phyloP scores from a whole-genome alignment of 176 grass and related monocot species.

The Oryza officinalis region DNA sequence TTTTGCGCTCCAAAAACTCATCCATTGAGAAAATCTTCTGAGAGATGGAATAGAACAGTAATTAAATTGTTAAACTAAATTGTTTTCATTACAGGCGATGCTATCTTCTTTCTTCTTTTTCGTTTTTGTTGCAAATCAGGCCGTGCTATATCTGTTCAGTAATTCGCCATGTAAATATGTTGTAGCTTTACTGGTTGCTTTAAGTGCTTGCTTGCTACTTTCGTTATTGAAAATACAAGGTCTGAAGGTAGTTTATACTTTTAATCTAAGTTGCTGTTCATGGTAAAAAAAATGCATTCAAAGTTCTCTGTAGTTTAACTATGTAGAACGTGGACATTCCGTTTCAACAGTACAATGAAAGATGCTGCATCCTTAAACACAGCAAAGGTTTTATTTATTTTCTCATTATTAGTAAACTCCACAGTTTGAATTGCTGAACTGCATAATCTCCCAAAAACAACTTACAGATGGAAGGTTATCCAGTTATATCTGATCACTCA shows the following conservation, averaged over 20 bases:
- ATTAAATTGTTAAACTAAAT: no score
- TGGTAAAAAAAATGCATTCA: neutral
- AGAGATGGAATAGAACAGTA: no score
- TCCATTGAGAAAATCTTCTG: no score
- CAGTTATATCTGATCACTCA: no score
- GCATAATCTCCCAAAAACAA: neutral
- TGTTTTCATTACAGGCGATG: no score
- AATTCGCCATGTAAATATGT: no score
- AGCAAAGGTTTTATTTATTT: neutral
- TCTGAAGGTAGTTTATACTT: neutral
- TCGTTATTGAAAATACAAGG: no score
- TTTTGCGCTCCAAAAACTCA: no score
- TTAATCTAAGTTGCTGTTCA: neutral
- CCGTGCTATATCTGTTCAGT: no score
- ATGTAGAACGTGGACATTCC: neutral
- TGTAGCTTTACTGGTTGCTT: neutral
- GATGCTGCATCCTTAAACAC: neutral
- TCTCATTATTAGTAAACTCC: neutral
- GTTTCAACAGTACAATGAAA: neutral
- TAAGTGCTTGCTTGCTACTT: neutral
- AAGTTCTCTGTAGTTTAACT: neutral
- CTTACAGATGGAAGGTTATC: neutral
- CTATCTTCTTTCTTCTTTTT: no score
- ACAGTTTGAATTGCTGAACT: neutral
- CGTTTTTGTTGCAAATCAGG: no score